A percentile compares a stretch with the other conserved stretches of the same genome.
Conservation (phyloP, 179 eudicot genomes). For the Actinidia chinensis region DNA sequence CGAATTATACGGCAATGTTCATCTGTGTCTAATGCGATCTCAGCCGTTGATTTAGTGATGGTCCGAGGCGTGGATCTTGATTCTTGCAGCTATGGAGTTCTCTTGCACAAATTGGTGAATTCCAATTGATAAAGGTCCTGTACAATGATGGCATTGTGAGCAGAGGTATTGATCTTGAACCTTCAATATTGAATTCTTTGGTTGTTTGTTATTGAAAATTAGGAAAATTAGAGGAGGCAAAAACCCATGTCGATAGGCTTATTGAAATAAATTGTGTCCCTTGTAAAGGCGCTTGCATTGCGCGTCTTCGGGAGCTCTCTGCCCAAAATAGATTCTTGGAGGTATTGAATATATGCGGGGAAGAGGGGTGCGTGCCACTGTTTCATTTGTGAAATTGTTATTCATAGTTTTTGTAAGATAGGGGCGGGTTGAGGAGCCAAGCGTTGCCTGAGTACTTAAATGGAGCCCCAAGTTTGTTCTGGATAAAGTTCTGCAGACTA, state of each 20-base stretch:
- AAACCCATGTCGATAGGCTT: slow-evolving; percentile 33
- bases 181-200: slow-evolving; percentile 33
- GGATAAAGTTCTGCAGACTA: slow-evolving; percentile 42
- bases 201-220: slow-evolving; percentile 37
- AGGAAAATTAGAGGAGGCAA: slow-evolving; percentile 43
- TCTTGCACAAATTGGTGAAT: slow-evolving; percentile 36
- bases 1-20: slow-evolving; percentile 29
- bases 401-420: slow-evolving; percentile 37
- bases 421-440: slow-evolving; percentile 38
- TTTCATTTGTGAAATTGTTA: slow-evolving; percentile 32
- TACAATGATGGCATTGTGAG: slow-evolving; percentile 24
- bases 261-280: slow-evolving; percentile 17
- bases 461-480: slow-evolving; percentile 40
- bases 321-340: slow-evolving; percentile 35
- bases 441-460: slow-evolving; percentile 33
- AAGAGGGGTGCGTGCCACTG: slow-evolving; percentile 23
- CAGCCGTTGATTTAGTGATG: slow-evolving; percentile 33
- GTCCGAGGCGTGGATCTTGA: slow-evolving; percentile 33
- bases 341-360: slow-evolving; percentile 34
- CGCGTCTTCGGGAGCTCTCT: slow-evolving; percentile 31
- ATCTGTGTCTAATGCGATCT: slow-evolving; percentile 25
- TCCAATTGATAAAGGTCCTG: slow-evolving; percentile 30
- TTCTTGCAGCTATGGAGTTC: slow-evolving; percentile 21
- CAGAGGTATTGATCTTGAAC: slow-evolving; percentile 26
- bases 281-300: slow-evolving; percentile 28